A percentile compares a stretch with the other conserved stretches of the same genome.
These are phyloP conservation scores for Porphyra umbilicalis DNA, from an alignment of 31 red algal genomes.

Conservation along the genomic window DNA sequence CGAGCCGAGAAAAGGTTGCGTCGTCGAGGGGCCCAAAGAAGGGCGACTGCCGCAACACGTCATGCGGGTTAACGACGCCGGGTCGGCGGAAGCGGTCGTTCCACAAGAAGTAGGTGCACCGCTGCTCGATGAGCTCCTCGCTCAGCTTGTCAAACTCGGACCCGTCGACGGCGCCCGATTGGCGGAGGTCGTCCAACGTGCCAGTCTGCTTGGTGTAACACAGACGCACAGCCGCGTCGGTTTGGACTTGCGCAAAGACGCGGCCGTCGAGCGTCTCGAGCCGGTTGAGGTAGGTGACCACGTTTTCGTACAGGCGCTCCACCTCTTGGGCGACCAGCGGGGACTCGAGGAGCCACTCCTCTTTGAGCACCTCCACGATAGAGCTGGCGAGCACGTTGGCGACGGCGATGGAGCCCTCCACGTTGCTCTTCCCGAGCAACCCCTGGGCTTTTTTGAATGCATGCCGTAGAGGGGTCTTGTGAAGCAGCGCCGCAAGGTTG, in stretches of 20 bases:
- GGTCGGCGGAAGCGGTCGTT: slow-evolving; percentile 34
- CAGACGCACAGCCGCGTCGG: slow-evolving; percentile 58
- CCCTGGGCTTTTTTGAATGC: neutral
- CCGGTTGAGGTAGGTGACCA: slow-evolving; percentile 56
- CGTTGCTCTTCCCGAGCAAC: neutral
- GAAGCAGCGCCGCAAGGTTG: neutral
- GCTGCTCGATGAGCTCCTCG: slow-evolving; percentile 62
- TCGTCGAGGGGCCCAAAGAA: slow-evolving; percentile 34
- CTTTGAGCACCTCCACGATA: slow-evolving; percentile 57
- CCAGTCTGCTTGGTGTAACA: slow-evolving; percentile 35
- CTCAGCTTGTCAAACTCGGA: slow-evolving; percentile 53
- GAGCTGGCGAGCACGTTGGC: slow-evolving; percentile 45
- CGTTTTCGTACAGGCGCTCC: slow-evolving; percentile 62
- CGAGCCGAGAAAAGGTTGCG: slow-evolving; percentile 25
- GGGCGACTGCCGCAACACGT: slow-evolving; percentile 32
- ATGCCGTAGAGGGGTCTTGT: neutral
- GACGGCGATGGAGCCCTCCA: slow-evolving; percentile 27
- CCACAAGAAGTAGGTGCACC: slow-evolving; percentile 24
- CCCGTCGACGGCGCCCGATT: slow-evolving; percentile 50
- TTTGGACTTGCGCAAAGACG: slow-evolving; percentile 66
- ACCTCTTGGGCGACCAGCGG: slow-evolving; percentile 39
- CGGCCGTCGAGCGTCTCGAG: slow-evolving; percentile 46
- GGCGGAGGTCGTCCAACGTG: slow-evolving; percentile 38
- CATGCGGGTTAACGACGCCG: slow-evolving; percentile 26
- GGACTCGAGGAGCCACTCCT: slow-evolving; percentile 53